Percentiles rank a stretch among this genome's conserved stretches.
Conservation (phyloP, 345 rosid species). For the Salix brachista region DNA sequence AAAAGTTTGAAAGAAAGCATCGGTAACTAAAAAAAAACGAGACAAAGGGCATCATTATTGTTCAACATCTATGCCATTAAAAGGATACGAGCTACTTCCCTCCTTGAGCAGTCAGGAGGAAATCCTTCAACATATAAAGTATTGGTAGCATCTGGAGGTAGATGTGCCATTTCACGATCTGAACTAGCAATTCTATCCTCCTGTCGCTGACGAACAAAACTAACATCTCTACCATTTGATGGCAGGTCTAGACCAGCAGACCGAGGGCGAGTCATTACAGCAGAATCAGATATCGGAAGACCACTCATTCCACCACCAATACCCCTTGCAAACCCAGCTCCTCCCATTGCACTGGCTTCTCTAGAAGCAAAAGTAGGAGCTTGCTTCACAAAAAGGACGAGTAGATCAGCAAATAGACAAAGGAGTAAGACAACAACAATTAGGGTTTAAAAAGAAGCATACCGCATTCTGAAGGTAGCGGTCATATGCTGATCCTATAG, state of each 20-base stretch:
- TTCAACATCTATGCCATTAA: constrained; percentile 2
- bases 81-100: constrained; percentile 94
- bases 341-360: constrained; percentile 47
- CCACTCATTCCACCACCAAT: constrained; percentile 34
- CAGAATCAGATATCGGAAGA: constrained; percentile 42
- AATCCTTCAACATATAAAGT: constrained; percentile 84
- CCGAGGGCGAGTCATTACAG: constrained; percentile 41
- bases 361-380: constrained; percentile 48
- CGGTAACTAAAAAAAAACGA: background rate
- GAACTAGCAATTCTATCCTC: constrained; percentile 41
- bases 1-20: background rate
- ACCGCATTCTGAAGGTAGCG: constrained; percentile 64
- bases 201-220: constrained; percentile 30
- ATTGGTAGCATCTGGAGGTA: constrained; percentile 73
- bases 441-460: constrained; percentile 6
- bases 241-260: constrained; percentile 39
- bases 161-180: constrained; percentile 38
- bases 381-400: constrained; percentile 50
- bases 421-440: background rate
- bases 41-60: background rate
- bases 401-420: constrained; percentile 13
- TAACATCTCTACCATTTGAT: constrained; percentile 44
- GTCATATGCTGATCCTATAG: constrained; percentile 76
- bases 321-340: constrained; percentile 42
- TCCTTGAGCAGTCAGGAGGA: constrained; percentile 63